Base-by-base conservation (phyloP, 192 early-diverging fungal species). In the Haplosporangium gracile region DNA sequence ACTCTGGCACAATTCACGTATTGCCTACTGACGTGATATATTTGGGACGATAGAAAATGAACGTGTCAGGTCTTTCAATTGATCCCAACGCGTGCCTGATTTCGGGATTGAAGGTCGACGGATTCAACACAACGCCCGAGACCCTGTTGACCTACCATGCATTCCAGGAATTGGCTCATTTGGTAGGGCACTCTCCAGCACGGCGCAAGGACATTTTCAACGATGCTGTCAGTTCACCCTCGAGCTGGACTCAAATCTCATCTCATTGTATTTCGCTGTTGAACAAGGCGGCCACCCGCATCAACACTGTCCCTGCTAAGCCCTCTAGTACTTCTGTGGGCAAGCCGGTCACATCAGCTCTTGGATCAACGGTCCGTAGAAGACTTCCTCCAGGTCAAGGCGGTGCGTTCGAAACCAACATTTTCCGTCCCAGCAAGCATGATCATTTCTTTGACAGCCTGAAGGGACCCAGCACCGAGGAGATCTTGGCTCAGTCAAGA, bases 381-480 rank as follows among this genome's bases (percentile, higher is more conserved):
- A 42, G 79, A 38, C 76, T 86, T 45, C 75, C 84, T 8, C 75
- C 79, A 74, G 79, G 72, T 15, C 36, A 86, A 22, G 84, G 84
- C 1, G 84, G 84, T 13, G 84, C 84, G 3, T 68, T 86, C 32
- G 84, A 86, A 22, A 22, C 78, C 49, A 77, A 86, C 57, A 81
- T 86, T 42, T 81, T 86, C 78, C 63, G 75, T 55, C 70, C 84
- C 36, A 73, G 75, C 57, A 86, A 80, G 29, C 70, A 78, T 5
- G 75, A 80, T 1, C 49, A 77, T 47, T 75, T 86, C 34, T 77
- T 86, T 22, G 84, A 86, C 60, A 81, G 79, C 13, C 18, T 86
- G 11, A 86, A 86, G 74, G 84, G 84, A 36, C 65, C 51, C 4
- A 86, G 79, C 76, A 86, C 84, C 1, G 84, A 86, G 60, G 84